Evolutionary conservation across 345 rosid genomes (phyloP).

Genomic region (Reutealis trisperma): DNA sequence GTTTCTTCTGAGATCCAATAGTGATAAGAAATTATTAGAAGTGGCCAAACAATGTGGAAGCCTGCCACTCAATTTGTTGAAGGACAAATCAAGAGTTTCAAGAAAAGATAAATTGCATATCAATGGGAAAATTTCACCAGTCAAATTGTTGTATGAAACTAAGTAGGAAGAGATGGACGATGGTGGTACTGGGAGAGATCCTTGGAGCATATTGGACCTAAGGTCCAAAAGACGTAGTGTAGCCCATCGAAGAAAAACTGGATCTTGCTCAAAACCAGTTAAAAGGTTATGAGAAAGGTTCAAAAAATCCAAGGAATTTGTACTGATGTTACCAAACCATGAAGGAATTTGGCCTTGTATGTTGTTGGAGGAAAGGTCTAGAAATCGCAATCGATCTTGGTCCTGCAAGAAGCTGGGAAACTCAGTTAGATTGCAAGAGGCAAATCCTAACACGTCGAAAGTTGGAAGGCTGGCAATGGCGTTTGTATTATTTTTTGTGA

Average conservation of each 20-base stretch:
- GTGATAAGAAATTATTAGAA: no score
- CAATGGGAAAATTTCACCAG: no score
- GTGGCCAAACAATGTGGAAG: no score
- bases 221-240: not conserved
- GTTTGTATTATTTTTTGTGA: not conserved
- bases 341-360: slow-evolving; percentile 24
- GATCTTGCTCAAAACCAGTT: slow-evolving; percentile 17
- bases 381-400: not conserved
- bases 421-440: slow-evolving; percentile 14
- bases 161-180: no score
- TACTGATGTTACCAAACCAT: slow-evolving; percentile 11
- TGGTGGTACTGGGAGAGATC: slow-evolving; percentile 4
- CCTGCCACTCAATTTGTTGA: no score
- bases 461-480: not conserved
- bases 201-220: slow-evolving; percentile 5
- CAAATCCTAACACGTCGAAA: not conserved
- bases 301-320: not conserved
- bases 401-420: slow-evolving; percentile 21
- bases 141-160: no score
- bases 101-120: no score
- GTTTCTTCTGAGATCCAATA: no score
- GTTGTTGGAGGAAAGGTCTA: slow-evolving; percentile 22
- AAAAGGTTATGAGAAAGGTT: slow-evolving; percentile 18
- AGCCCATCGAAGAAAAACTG: slow-evolving; percentile 2
- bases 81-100: no score